Base-by-base conservation (phyloP, 768 basidiomycete genomes). In the Piloderma croceum region DNA sequence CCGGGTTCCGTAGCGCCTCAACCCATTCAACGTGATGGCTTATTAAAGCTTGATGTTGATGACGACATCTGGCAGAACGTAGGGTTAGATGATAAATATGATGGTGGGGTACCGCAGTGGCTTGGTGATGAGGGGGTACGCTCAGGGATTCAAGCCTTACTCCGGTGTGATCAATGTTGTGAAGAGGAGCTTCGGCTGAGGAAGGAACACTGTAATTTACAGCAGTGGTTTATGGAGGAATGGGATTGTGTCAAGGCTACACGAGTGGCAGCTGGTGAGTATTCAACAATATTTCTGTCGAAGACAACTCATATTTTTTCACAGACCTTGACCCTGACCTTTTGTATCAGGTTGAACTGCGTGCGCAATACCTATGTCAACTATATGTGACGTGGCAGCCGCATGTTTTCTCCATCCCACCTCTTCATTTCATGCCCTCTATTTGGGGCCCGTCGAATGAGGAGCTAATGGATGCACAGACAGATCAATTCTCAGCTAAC, bases 11-110 rank as follows among this genome's bases (percentile, higher is more conserved):
- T 51, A 7, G 36, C 43, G 1, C 65, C 63, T 11, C 31, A 38
- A 4, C 36, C 35, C 6, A 60, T 66, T 24, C 41, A 48, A 1
- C 20, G 20, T 7, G 38, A 51, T 9, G 45, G 48, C 1, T 33
- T 68, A 3, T 68, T 57, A 31, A 39, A 42, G 1, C 48, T 68
- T 1, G 63, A 66, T 50, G 60, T 68, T 20, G 63, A 65, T 51
- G 61, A 63, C 44, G 45, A 49, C 13, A 63, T 66, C 13, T 68
- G 65, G 62, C 53, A 62, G 36, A 58, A 64, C 38, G 15, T 52
- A 32, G 60, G 60, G 2, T 46, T 66, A 15, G 49, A 45, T 27
- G 54, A 60, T 18, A 15, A 29, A 15, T 9, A 29, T 15, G 47
- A 57, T 31, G 40, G 34, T 19, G 37, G 29, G 1, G 24, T 40